phyloP scores from a whole-genome alignment of 768 basidiomycete species.

The Paxillus ammoniavirescens region DNA sequence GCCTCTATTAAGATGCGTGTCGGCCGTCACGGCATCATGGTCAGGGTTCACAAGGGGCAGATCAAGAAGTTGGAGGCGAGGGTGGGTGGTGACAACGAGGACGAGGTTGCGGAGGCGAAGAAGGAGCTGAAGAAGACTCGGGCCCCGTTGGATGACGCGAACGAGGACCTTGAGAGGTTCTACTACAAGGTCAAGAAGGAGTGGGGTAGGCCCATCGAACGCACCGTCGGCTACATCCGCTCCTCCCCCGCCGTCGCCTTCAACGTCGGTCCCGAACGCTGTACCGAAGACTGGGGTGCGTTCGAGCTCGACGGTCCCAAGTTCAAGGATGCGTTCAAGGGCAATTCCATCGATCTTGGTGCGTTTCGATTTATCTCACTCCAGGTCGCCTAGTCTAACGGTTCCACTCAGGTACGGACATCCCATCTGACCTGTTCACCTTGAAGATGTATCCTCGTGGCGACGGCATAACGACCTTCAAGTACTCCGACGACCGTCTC shows the following conservation, averaged over 20 bases:
- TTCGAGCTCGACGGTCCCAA: slow-evolving; percentile 33
- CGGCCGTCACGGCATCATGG: not conserved
- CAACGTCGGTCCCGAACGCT: slow-evolving; percentile 14
- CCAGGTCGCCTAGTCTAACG: no score
- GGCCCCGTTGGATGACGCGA: slow-evolving; percentile 1
- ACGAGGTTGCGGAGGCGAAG: not conserved
- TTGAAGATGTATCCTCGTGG: slow-evolving; percentile 24
- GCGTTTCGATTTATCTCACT: no score
- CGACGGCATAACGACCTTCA: slow-evolving; percentile 12
- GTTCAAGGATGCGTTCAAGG: slow-evolving; percentile 13
- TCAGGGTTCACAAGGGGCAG: not conserved
- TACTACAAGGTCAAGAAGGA: slow-evolving; percentile 31
- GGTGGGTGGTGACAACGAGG: slow-evolving; percentile 17
- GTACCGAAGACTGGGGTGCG: slow-evolving; percentile 23
- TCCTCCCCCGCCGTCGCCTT: slow-evolving; percentile 38
- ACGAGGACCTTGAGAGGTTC: slow-evolving; percentile 34
- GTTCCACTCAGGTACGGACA: no score
- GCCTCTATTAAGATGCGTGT: slow-evolving; percentile 6
- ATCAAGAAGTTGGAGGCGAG: not conserved
- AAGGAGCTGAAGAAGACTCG: no score
- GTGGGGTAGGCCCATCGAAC: slow-evolving; percentile 31
- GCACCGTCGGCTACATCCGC: slow-evolving; percentile 38
- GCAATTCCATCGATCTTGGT: not conserved
- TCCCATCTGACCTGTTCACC: not conserved
- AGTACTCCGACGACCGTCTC: slow-evolving; percentile 31